Evolutionary conservation across 352 stramenopile species (phyloP).

Genomic region (Globisporangium nunn): DNA sequence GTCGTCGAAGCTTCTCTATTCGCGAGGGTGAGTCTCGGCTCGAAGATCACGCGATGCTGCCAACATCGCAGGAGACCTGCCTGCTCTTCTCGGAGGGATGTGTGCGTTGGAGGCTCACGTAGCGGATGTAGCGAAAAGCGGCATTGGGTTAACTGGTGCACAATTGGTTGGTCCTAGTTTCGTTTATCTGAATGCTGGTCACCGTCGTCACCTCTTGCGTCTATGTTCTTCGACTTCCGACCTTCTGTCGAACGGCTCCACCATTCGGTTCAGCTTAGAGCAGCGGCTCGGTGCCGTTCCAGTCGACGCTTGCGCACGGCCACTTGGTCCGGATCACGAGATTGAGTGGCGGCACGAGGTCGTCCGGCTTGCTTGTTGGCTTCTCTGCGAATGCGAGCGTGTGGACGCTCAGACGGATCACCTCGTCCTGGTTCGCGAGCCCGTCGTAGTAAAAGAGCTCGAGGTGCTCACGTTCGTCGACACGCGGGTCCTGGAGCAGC

Average conservation of each 20-base stretch:
- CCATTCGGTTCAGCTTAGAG: constrained; percentile 28
- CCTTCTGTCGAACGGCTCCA: too few relatives aligned
- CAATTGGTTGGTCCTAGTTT: too few relatives aligned
- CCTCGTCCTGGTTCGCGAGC: constrained; percentile 85
- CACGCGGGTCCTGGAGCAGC: constrained; percentile 13
- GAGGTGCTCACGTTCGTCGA: constrained; percentile 28
- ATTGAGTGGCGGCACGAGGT: constrained; percentile 82
- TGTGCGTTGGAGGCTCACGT: too few relatives aligned
- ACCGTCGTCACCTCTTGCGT: too few relatives aligned
- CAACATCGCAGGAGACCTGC: too few relatives aligned
- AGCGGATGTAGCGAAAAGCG: too few relatives aligned
- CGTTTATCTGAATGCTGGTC: too few relatives aligned
- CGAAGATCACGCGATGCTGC: too few relatives aligned
- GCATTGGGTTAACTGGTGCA: too few relatives aligned
- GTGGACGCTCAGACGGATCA: constrained; percentile 59
- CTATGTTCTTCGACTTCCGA: too few relatives aligned
- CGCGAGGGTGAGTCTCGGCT: too few relatives aligned
- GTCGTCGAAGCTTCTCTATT: constrained; percentile 17
- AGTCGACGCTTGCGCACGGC: constrained; percentile 67
- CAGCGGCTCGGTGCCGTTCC: constrained; percentile 84
- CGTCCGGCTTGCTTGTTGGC: constrained; percentile 25
- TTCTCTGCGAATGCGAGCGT: constrained; percentile 22
- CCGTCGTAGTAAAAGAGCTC: constrained; percentile 89
- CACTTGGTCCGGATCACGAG: constrained; percentile 89
- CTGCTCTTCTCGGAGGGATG: too few relatives aligned